Conservation (phyloP, 208 protist species). For the Giardia muris region DNA sequence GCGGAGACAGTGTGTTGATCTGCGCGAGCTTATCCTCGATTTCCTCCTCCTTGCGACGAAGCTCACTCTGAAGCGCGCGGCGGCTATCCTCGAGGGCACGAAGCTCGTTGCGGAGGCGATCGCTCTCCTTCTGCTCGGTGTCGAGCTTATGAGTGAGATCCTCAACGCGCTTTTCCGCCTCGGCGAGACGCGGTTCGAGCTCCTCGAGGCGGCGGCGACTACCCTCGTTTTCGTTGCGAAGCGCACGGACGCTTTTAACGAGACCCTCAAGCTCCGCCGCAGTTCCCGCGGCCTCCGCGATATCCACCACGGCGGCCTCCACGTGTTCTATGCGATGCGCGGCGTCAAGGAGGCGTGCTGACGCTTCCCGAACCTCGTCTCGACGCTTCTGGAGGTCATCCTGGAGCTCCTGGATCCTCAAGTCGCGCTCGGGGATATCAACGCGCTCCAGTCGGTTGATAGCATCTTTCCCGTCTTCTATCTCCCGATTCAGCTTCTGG, state of each 20-base stretch:
- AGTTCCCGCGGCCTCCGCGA: background rate
- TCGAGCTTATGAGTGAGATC: background rate
- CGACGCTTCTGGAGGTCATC: too few species aligned
- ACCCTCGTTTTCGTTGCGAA: background rate
- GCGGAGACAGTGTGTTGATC: background rate
- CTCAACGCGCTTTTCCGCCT: background rate
- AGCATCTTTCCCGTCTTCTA: too few species aligned
- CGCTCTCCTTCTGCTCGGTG: background rate
- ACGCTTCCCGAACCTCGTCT: too few species aligned
- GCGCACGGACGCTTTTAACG: background rate
- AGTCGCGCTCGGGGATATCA: too few species aligned
- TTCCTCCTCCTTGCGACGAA: background rate
- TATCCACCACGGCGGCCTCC: too few species aligned
- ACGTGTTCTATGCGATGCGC: too few species aligned
- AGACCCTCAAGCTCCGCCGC: background rate
- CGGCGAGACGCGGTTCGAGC: background rate
- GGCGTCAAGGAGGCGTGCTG: too few species aligned
- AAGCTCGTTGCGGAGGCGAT: background rate
- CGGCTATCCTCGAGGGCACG: background rate
- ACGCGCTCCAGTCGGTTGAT: too few species aligned
- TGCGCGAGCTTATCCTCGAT: background rate
- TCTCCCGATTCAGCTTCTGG: too few species aligned
- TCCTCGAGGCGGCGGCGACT: background rate
- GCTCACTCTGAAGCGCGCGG: background rate
- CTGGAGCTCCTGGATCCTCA: too few species aligned